Conservation (phyloP, 176 grass and related monocot species). For the Aegilops umbellulata region DNA sequence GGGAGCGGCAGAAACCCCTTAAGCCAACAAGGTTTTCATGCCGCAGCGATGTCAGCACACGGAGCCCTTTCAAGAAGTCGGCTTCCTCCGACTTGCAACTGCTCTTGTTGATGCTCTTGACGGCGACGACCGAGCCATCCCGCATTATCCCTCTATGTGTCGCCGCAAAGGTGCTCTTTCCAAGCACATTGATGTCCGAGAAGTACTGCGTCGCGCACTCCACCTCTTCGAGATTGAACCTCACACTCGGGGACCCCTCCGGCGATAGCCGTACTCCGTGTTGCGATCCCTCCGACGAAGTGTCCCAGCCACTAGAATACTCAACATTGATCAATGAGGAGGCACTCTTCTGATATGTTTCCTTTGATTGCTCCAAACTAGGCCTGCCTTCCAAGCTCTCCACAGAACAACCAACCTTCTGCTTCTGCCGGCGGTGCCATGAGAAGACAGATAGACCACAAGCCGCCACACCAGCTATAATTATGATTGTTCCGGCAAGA, state of each 20-base stretch:
- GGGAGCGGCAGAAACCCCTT: constrained; percentile 68
- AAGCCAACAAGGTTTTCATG: constrained; percentile 76
- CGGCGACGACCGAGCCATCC: constrained; percentile 48
- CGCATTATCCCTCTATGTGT: constrained; percentile 60
- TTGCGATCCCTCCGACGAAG: constrained; percentile 39
- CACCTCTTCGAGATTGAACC: constrained; percentile 76
- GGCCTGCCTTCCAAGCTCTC: constrained; percentile 53
- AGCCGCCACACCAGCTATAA: constrained; percentile 37
- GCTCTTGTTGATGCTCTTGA: constrained; percentile 82
- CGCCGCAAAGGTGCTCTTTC: constrained; percentile 56
- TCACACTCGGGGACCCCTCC: constrained; percentile 57
- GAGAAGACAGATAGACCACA: constrained; percentile 52
- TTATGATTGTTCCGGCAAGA: constrained; percentile 48
- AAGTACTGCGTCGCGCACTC: constrained; percentile 82
- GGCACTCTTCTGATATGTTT: constrained; percentile 40
- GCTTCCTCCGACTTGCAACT: constrained; percentile 78
- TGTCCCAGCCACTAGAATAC: constrained; percentile 62
- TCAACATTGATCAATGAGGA: constrained; percentile 51
- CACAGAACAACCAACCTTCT: constrained; percentile 60
- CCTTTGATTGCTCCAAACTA: constrained; percentile 49
- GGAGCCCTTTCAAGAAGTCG: constrained; percentile 65
- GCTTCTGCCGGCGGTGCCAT: constrained; percentile 59
- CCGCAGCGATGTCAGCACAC: constrained; percentile 44
- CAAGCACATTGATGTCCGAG: constrained; percentile 53
- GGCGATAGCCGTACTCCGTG: constrained; percentile 34